phyloP scores from a whole-genome alignment of 164 flowering plant species.

The Vitis rupestris region DNA sequence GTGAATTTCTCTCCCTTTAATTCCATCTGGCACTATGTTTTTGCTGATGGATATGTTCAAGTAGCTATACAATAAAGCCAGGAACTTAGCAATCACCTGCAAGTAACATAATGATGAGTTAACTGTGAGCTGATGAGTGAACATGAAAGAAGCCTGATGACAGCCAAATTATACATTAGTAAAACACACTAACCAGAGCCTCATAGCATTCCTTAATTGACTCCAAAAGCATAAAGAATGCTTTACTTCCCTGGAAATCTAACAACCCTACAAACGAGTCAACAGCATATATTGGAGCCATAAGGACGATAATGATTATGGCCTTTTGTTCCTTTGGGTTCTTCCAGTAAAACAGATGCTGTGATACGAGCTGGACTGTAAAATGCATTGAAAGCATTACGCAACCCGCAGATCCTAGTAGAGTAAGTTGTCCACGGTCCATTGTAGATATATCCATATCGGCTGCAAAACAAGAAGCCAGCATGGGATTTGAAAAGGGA shows the following conservation, averaged over 20 bases:
- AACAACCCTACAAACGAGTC: slow-evolving; percentile 76
- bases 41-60: slow-evolving; percentile 82
- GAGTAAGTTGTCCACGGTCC: slow-evolving; percentile 61
- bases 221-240: slow-evolving; percentile 83
- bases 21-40: slow-evolving; percentile 83
- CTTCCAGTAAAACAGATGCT: slow-evolving; percentile 94
- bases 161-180: not conserved
- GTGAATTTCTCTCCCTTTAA: slow-evolving; percentile 92
- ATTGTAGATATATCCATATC: slow-evolving; percentile 53
- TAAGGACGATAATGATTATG: slow-evolving; percentile 76
- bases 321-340: slow-evolving; percentile 97
- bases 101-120: slow-evolving; percentile 5
- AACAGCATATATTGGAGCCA: slow-evolving; percentile 91
- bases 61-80: slow-evolving; percentile 90
- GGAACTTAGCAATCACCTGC: slow-evolving; percentile 95
- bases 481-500: slow-evolving; percentile 22
- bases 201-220: slow-evolving; percentile 92
- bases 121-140: not conserved
- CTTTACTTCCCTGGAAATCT: slow-evolving; percentile 77
- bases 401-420: slow-evolving; percentile 59
- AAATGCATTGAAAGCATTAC: slow-evolving; percentile 73
- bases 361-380: slow-evolving; percentile 79
- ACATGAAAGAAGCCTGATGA: too few species aligned
- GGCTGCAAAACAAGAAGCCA: slow-evolving; percentile 2
- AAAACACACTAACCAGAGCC: slow-evolving; percentile 61